A percentile compares a stretch with the other conserved stretches of the same genome.
Conservation (phyloP, 1,139 yeast species). For the Hyphopichia khmerensis region DNA sequence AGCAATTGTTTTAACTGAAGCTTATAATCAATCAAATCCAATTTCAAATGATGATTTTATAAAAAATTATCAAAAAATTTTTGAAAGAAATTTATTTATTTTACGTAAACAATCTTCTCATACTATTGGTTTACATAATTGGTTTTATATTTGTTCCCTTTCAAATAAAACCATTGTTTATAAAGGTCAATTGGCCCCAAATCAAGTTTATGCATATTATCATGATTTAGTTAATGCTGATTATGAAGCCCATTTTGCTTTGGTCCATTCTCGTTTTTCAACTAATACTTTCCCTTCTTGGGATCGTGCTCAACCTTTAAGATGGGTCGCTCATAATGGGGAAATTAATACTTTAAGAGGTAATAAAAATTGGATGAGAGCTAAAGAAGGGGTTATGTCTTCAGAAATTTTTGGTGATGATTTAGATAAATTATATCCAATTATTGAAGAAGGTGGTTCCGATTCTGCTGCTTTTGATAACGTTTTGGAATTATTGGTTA, state of each 20-base stretch:
- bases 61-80: constrained; percentile 55
- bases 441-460: constrained; percentile 97
- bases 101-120: constrained; percentile 88
- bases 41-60: constrained; percentile 55
- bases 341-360: constrained; percentile 97
- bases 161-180: constrained; percentile 89
- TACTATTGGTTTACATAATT: constrained; percentile 88
- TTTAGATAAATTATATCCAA: constrained; percentile 86
- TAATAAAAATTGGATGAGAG: constrained; percentile 98
- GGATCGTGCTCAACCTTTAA: constrained; percentile 98
- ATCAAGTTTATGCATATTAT: constrained; percentile 92
- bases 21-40: constrained; percentile 34
- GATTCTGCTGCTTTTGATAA: constrained; percentile 99
- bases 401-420: constrained; percentile 88
- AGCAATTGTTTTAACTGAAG: constrained; percentile 66
- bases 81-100: constrained; percentile 82
- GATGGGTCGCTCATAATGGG: constrained; percentile 99
- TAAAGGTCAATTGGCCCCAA: constrained; percentile 97
- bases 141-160: constrained; percentile 96
- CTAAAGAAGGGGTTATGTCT: constrained; percentile 95
- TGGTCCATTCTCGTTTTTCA: constrained; percentile 95
- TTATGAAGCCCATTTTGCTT: constrained; percentile 92
- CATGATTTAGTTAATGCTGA: constrained; percentile 90
- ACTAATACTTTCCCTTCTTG: constrained; percentile 98
- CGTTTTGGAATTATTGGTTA: constrained; percentile 85